Base-by-base conservation (phyloP, 2,329 filamentous ascomycete species). In the Aspergillus chevalieri region DNA sequence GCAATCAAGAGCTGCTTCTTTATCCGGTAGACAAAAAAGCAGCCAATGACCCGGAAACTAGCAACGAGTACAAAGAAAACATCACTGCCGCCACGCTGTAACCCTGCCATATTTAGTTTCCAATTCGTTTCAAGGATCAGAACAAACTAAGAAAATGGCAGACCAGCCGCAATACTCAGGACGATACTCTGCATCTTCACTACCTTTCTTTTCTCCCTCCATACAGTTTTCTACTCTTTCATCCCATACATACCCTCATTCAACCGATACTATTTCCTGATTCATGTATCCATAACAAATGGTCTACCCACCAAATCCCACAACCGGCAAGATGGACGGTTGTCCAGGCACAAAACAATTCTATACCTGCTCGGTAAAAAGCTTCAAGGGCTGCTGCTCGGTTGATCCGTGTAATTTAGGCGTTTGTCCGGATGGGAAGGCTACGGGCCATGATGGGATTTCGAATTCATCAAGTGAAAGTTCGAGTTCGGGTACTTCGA, bases 361-460 rank as follows among this genome's bases (percentile, higher is more conserved):
- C 53, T 68, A 67, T 57, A 51, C 58, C 30, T 66, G 65, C 45
- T 47, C 47, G 3, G 48, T 33, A 38, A 60, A 58, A 0, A 26
- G 45, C 26, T 69, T 58, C 46, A 50, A 36, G 28, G 67, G 66
- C 42, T 69, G 67, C 47, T 69, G 67, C 43, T 63, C 64, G 8
- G 54, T 54, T 12, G 56, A 68, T 49, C 64, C 66, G 22, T 68
- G 67, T 48, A 53, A 50, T 9, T 49, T 48, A 28, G 65, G 64
- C 1, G 33, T 60, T 2, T 69, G 66, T 57, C 60, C 59, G 8
- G 62, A 64, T 30, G 52, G 57, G 26, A 38, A 38, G n/a, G 6
- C 34, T 30, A 2, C 9, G 7, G 10, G 43, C 49, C 14, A 17
- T 41, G 39, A 9, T 39, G 38, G n/a, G 9, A 22, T 8, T 26